Conservation (phyloP, 208 protist species). For the Crithidia mellificae region DNA sequence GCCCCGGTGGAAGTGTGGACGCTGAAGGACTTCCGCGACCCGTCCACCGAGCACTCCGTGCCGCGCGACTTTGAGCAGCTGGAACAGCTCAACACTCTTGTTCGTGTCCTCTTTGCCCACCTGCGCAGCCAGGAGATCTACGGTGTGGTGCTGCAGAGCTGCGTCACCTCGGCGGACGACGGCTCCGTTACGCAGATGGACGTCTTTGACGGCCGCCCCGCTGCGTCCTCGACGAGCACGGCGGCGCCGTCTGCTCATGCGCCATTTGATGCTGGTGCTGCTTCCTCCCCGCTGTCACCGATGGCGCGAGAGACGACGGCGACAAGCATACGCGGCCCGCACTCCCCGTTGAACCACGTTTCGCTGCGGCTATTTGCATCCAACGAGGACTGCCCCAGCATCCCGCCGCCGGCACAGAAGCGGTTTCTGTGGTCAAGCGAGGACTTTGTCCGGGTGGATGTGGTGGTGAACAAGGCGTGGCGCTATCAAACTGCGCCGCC, state of each 20-base stretch:
- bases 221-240: neutral
- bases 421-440: slow-evolving; percentile 33
- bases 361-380: slow-evolving; percentile 23
- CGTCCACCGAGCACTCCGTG: slow-evolving; percentile 40
- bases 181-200: slow-evolving; percentile 5
- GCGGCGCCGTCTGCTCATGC: too few relatives aligned
- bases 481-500: slow-evolving; percentile 25
- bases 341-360: slow-evolving; percentile 24
- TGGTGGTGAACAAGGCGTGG: slow-evolving; percentile 34
- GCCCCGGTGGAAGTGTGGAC: slow-evolving; percentile 48
- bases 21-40: slow-evolving; percentile 51
- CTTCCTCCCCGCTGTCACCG: slow-evolving; percentile 16
- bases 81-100: slow-evolving; percentile 42
- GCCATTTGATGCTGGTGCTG: neutral
- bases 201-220: neutral
- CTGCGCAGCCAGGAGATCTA: slow-evolving; percentile 47
- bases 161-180: slow-evolving; percentile 23
- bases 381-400: slow-evolving; percentile 27
- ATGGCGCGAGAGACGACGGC: slow-evolving; percentile 7
- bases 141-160: slow-evolving; percentile 36
- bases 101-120: slow-evolving; percentile 47
- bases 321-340: slow-evolving; percentile 13
- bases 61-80: slow-evolving; percentile 41
- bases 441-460: slow-evolving; percentile 42
- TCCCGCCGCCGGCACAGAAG: slow-evolving; percentile 13